Evolutionary conservation across 805 yeast genomes (phyloP).

Genomic region (Candida dajiaensis): DNA sequence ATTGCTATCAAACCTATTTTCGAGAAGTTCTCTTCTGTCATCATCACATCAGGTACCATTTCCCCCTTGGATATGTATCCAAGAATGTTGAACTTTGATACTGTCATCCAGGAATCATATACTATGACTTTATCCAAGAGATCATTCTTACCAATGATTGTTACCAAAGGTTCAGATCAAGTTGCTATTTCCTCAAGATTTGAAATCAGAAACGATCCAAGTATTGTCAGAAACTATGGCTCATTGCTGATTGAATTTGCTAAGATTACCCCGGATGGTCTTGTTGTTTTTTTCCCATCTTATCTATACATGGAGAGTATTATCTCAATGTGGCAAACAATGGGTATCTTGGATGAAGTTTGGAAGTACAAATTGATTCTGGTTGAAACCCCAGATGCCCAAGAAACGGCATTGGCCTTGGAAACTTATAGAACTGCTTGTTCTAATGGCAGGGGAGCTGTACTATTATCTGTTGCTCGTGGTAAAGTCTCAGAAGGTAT

Average conservation of each 20-base stretch:
- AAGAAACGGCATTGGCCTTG: constrained; percentile 91
- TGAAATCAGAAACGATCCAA: constrained; percentile 95
- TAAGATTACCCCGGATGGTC: constrained; percentile 94
- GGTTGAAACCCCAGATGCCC: constrained; percentile 99
- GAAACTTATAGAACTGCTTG: constrained; percentile 97
- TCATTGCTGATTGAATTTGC: constrained; percentile 87
- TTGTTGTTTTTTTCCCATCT: constrained; percentile 96
- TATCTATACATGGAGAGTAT: constrained; percentile 97
- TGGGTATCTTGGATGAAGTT: constrained; percentile 97
- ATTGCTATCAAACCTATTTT: constrained; percentile 97
- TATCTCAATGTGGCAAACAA: constrained; percentile 97
- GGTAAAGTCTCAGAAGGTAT: constrained; percentile 99
- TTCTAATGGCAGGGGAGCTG: constrained; percentile 96
- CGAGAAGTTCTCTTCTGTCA: constrained; percentile 85
- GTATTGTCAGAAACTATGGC: constrained; percentile 96
- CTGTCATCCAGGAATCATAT: constrained; percentile 90
- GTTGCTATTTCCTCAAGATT: constrained; percentile 95
- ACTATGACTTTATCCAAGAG: constrained; percentile 92
- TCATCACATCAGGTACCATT: constrained; percentile 96
- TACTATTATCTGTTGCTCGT: constrained; percentile 93
- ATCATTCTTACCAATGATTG: constrained; percentile 91
- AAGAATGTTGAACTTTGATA: constrained; percentile 87
- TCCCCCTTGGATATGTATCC: constrained; percentile 99
- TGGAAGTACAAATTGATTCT: constrained; percentile 95
- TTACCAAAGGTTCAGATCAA: constrained; percentile 97